These are phyloP conservation scores for Eucalyptus pauciflora DNA, from an alignment of 345 rosid genomes.

Conservation along the genomic window DNA sequence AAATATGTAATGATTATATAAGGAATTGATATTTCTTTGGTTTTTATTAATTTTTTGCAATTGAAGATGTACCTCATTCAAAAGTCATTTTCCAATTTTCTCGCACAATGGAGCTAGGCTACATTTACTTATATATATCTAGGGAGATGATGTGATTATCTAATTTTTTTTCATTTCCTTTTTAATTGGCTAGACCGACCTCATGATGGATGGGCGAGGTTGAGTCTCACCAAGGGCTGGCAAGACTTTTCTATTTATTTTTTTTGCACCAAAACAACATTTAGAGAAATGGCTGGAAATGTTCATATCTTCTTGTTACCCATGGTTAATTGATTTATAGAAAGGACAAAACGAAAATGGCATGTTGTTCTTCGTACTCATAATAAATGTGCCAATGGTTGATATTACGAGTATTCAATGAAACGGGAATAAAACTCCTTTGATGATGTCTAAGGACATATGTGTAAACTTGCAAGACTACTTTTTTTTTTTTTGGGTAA, in stretches of 20 bases:
- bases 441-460: background rate
- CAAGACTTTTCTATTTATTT: rapidly evolving
- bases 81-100: background rate
- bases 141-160: background rate
- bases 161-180: rapidly evolving
- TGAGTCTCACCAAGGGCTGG: rapidly evolving
- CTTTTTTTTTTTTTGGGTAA: no score
- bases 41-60: background rate
- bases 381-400: no score
- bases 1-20: background rate
- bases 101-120: background rate
- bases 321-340: no score
- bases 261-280: no score
- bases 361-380: no score
- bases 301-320: no score
- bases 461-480: background rate
- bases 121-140: background rate
- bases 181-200: no score
- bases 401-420: no score
- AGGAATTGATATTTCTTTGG: background rate
- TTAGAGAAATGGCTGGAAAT: no score
- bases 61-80: background rate
- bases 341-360: no score
- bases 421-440: background rate
- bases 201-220: rapidly evolving